Evolutionary conservation across 192 early-diverging fungal species (phyloP).

Genomic region (Ambispora gerdemannii): DNA sequence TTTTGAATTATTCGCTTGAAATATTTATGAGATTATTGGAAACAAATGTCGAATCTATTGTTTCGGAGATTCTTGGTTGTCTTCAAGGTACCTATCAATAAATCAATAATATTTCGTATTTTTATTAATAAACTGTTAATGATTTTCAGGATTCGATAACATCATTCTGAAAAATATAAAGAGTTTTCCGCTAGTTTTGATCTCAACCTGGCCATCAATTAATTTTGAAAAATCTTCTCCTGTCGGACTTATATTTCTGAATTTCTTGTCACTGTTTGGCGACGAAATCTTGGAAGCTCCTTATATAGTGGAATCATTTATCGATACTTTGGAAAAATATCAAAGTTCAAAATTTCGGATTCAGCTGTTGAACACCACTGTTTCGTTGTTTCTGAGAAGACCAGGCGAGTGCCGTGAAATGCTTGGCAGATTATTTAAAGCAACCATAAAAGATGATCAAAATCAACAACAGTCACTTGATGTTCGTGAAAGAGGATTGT

Average conservation of each 20-base stretch:
- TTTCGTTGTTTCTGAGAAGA: constrained; percentile 8
- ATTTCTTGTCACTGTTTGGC: constrained; percentile 11
- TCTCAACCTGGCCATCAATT: constrained; percentile 7
- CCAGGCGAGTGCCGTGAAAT: constrained; percentile 17
- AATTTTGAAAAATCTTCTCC: not conserved
- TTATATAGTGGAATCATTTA: constrained; percentile 19
- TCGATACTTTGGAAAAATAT: constrained; percentile 15
- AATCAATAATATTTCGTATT: not conserved
- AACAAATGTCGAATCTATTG: not conserved
- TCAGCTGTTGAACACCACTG: constrained; percentile 14
- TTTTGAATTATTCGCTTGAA: constrained; percentile 21
- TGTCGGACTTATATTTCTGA: constrained; percentile 17
- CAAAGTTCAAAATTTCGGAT: constrained; percentile 2
- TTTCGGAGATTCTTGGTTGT: constrained; percentile 2
- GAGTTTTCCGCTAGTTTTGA: not conserved
- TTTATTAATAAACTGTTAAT: not conserved
- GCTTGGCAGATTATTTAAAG: constrained; percentile 21
- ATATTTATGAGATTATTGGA: constrained; percentile 24
- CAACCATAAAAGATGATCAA: not conserved
- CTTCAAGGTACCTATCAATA: constrained; percentile 6
- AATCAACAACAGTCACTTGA: too few species aligned
- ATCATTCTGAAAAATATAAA: constrained; percentile 2
- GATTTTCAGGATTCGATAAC: not conserved
- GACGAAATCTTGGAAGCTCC: constrained; percentile 4
- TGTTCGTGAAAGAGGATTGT: constrained; percentile 13